Percentiles rank a stretch among this genome's conserved stretches.
Evolutionary conservation across 805 yeast genomes (phyloP).

Genomic region (Myxozyma geophila): DNA sequence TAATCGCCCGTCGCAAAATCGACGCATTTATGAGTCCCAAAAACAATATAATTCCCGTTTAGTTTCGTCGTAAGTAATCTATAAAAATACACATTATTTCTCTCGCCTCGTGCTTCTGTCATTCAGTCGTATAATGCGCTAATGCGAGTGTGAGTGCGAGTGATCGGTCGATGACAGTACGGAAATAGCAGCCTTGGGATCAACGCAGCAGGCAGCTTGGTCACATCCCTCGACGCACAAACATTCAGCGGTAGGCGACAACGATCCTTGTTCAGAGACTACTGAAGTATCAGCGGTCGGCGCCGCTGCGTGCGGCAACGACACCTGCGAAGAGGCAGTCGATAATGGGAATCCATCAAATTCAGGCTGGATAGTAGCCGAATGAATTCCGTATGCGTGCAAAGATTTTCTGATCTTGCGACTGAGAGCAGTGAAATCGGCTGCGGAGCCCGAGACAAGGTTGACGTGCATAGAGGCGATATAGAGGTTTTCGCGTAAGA

Average conservation of each 20-base stretch:
- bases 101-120: no score
- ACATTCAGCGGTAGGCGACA: slow-evolving; percentile 16
- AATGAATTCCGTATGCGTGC: slow-evolving; percentile 84
- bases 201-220: slow-evolving; percentile 30
- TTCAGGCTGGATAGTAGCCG: slow-evolving; percentile 97
- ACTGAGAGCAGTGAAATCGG: slow-evolving; percentile 69
- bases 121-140: neutral
- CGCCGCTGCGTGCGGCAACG: neutral
- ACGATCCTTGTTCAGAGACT: neutral
- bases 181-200: neutral
- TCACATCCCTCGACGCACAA: slow-evolving; percentile 36
- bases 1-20: no score
- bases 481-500: slow-evolving; percentile 79
- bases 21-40: no score
- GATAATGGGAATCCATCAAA: slow-evolving; percentile 49
- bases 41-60: no score
- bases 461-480: slow-evolving; percentile 91
- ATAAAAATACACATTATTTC: no score
- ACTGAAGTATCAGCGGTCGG: neutral
- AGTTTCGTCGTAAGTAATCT: no score
- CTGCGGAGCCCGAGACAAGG: slow-evolving; percentile 59
- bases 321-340: slow-evolving; percentile 11
- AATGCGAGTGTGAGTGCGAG: slow-evolving; percentile 1
- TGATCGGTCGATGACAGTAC: neutral
- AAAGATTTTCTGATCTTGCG: slow-evolving; percentile 74